Evolutionary conservation across 495 filamentous ascomycete genomes (phyloP).

Genomic region (Hypomontagnella monticulosa): DNA sequence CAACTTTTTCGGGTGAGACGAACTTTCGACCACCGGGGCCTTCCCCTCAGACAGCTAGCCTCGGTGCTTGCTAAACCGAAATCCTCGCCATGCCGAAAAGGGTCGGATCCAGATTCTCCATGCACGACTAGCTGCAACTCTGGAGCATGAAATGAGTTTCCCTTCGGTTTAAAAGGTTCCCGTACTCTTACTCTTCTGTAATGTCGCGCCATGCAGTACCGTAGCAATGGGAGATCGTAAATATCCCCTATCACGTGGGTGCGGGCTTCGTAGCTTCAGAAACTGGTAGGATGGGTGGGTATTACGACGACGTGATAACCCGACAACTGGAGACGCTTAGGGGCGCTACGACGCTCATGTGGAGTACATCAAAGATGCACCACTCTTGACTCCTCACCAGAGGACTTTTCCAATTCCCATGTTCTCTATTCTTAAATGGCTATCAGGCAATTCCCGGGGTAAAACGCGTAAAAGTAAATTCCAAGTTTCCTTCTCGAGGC

Average conservation of each 20-base stretch:
- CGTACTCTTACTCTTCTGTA: slow-evolving; percentile 5
- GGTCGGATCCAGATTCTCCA: slow-evolving; percentile 24
- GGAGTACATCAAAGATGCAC: slow-evolving; percentile 19
- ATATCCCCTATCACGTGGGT: slow-evolving; percentile 1
- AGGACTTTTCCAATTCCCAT: not conserved
- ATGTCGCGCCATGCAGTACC: not conserved
- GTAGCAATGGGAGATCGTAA: slow-evolving; percentile 1
- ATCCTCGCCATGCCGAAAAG: slow-evolving; percentile 2
- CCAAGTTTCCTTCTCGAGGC: not conserved
- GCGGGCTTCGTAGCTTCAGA: not conserved
- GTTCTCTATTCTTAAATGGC: slow-evolving; percentile 2
- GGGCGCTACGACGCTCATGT: slow-evolving; percentile 24
- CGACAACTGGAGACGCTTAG: slow-evolving; percentile 22
- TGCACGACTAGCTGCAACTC: slow-evolving; percentile 5
- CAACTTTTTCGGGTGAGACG: slow-evolving; percentile 28
- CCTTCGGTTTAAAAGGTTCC: slow-evolving; percentile 26
- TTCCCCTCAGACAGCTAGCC: slow-evolving; percentile 33
- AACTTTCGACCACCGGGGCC: slow-evolving; percentile 9
- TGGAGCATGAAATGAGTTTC: not conserved
- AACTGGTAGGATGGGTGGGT: slow-evolving; percentile 8
- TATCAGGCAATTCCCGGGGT: not conserved
- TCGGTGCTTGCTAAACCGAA: slow-evolving; percentile 36
- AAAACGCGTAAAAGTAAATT: not conserved
- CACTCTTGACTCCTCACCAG: slow-evolving; percentile 28
- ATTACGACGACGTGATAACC: slow-evolving; percentile 19